phyloP scores from a whole-genome alignment of 495 filamentous ascomycete species.

The Aspergillus nanangensis region DNA sequence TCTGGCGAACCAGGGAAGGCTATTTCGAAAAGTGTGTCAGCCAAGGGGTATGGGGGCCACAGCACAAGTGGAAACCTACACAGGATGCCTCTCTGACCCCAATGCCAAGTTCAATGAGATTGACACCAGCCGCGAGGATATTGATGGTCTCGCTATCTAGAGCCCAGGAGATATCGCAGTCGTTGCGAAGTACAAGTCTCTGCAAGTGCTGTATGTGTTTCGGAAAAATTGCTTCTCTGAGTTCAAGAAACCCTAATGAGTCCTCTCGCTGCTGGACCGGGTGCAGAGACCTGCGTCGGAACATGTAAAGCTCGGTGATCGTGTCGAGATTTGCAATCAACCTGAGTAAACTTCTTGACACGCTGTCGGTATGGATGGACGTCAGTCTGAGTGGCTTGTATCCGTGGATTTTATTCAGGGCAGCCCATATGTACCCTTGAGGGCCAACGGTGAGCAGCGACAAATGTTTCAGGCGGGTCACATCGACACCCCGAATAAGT shows the following conservation, averaged over 20 bases:
- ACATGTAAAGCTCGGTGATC: constrained; percentile 52
- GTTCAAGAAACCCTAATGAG: no score
- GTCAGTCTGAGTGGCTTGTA: constrained; percentile 40
- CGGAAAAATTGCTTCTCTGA: constrained; percentile 40
- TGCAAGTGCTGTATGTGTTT: constrained; percentile 21
- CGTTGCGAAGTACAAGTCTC: constrained; percentile 25
- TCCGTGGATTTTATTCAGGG: constrained; percentile 48
- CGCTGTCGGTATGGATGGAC: constrained; percentile 58
- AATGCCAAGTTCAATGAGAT: constrained; percentile 50
- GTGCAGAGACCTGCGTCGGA: constrained; percentile 9
- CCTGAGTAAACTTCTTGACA: constrained; percentile 47
- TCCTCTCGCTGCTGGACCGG: constrained; percentile 45
- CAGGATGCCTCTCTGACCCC: constrained; percentile 44
- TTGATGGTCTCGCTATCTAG: constrained; percentile 43
- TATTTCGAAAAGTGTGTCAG: constrained; percentile 2
- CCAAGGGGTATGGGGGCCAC: neutral
- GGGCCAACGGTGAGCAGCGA: constrained; percentile 58
- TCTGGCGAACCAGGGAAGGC: constrained; percentile 4
- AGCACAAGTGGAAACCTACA: constrained; percentile 31
- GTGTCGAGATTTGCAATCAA: constrained; percentile 43
- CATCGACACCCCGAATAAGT: constrained; percentile 46
- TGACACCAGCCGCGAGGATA: constrained; percentile 41
- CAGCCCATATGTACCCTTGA: constrained; percentile 53
- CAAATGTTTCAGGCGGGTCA: constrained; percentile 44
- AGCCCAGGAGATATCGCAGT: constrained; percentile 49